Evolutionary conservation across 2,329 filamentous ascomycete genomes (phyloP).

Genomic region (Diplodia corticola): DNA sequence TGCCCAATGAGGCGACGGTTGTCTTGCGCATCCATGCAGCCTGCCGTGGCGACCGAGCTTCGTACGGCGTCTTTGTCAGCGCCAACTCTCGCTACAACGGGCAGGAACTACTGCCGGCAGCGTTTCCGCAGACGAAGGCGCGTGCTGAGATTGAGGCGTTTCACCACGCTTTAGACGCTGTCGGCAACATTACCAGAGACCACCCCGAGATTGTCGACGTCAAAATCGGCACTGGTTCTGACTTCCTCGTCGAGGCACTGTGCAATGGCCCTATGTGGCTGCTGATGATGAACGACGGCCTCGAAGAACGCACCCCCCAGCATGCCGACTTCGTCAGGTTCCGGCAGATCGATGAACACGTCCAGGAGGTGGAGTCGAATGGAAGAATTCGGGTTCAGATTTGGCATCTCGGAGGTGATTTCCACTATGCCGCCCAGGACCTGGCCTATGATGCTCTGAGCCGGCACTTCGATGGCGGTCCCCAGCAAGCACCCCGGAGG

Average conservation of each 20-base stretch:
- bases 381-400: slow-evolving; percentile 30
- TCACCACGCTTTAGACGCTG: slow-evolving; percentile 7
- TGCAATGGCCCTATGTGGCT: slow-evolving; percentile 36
- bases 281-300: slow-evolving; percentile 32
- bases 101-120: background rate
- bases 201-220: slow-evolving; percentile 16
- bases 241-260: slow-evolving; percentile 37
- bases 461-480: too few relatives aligned
- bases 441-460: too few relatives aligned
- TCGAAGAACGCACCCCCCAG: slow-evolving; percentile 28
- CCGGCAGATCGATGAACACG: slow-evolving; percentile 25
- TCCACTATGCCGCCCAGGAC: too few relatives aligned
- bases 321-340: slow-evolving; percentile 32
- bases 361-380: slow-evolving; percentile 27
- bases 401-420: slow-evolving; percentile 27
- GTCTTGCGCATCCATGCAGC: slow-evolving; percentile 27
- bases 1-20: too few relatives aligned
- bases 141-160: slow-evolving; percentile 29
- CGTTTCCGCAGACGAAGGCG: slow-evolving; percentile 25
- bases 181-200: slow-evolving; percentile 20
- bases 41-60: slow-evolving; percentile 30
- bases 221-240: slow-evolving; percentile 35
- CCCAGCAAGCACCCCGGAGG: too few relatives aligned
- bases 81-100: slow-evolving; percentile 23
- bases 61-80: slow-evolving; percentile 28